Conservation (phyloP, 75 land plant species). For the Pinus tabuliformis region DNA sequence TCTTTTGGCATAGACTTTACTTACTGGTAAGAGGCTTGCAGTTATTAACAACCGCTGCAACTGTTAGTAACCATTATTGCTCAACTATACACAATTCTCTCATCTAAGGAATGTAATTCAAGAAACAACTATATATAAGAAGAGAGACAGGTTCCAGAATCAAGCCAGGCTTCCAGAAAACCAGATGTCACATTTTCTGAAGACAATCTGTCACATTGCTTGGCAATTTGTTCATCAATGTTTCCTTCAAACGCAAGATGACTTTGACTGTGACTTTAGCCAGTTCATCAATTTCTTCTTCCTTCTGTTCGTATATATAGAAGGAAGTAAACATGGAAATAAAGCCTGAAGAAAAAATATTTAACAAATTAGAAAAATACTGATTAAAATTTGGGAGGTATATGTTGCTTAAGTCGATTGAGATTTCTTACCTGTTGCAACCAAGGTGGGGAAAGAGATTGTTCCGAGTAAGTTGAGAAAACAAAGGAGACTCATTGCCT, state of each 20-base stretch:
- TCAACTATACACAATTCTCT: too few species aligned
- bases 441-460: constrained; percentile 8
- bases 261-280: background rate
- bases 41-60: too few species aligned
- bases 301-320: constrained; percentile 63
- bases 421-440: constrained; percentile 33
- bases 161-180: too few species aligned
- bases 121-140: too few species aligned
- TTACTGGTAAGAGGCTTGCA: too few species aligned
- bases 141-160: too few species aligned
- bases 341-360: constrained; percentile 26
- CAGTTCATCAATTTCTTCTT: constrained; percentile 46
- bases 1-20: too few species aligned
- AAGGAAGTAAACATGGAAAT: constrained; percentile 42
- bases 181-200: background rate
- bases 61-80: too few species aligned
- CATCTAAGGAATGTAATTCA: too few species aligned
- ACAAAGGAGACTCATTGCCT: constrained; percentile 24
- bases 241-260: background rate
- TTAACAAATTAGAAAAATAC: background rate
- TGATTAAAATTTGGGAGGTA: background rate
- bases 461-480: constrained; percentile 22
- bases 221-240: background rate
- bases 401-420: background rate
- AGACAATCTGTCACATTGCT: background rate